phyloP scores from a whole-genome alignment of 495 filamentous ascomycete species.

The Penicillium steckii region DNA sequence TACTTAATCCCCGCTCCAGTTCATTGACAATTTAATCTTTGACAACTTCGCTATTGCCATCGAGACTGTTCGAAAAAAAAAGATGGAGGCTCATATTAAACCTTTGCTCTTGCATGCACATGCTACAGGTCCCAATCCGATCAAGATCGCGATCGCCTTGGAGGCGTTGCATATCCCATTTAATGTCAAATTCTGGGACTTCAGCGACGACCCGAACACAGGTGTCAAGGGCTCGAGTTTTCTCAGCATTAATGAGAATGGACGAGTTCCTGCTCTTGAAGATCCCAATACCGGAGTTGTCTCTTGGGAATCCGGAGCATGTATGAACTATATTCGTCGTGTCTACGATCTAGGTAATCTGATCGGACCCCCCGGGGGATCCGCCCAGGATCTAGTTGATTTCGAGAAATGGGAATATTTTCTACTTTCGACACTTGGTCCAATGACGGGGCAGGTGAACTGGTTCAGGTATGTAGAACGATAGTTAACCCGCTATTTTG shows the following conservation, averaged over 20 bases:
- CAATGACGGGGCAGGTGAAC: conserved; percentile 43
- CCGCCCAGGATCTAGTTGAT: conserved; percentile 41
- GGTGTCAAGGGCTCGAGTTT: conserved; percentile 68
- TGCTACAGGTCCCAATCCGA: conserved; percentile 40
- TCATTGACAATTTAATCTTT: neutral
- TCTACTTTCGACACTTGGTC: conserved; percentile 39
- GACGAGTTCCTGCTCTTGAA: conserved; percentile 74
- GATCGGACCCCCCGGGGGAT: conserved; percentile 26
- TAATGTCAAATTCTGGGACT: conserved; percentile 58
- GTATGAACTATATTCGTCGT: conserved; percentile 38
- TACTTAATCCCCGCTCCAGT: neutral
- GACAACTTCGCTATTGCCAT: neutral
- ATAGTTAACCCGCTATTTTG: neutral
- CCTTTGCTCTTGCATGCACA: conserved; percentile 40
- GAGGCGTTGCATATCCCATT: conserved; percentile 74
- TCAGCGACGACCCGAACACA: conserved; percentile 46
- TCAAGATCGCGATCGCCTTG: conserved; percentile 74
- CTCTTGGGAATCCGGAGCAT: conserved; percentile 39
- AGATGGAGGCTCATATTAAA: conserved; percentile 23
- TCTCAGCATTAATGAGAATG: conserved; percentile 83
- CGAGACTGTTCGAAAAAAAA: conserved; percentile 1
- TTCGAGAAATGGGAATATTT: conserved; percentile 51
- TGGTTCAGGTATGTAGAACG: conserved; percentile 34
- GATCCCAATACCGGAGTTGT: conserved; percentile 43
- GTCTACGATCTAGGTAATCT: conserved; percentile 28